Evolutionary conservation across 1,284 basidiomycete species (phyloP), one percentile per base, ranked within the genome.

Genomic region (Apiotrichum veenhuisii): DNA sequence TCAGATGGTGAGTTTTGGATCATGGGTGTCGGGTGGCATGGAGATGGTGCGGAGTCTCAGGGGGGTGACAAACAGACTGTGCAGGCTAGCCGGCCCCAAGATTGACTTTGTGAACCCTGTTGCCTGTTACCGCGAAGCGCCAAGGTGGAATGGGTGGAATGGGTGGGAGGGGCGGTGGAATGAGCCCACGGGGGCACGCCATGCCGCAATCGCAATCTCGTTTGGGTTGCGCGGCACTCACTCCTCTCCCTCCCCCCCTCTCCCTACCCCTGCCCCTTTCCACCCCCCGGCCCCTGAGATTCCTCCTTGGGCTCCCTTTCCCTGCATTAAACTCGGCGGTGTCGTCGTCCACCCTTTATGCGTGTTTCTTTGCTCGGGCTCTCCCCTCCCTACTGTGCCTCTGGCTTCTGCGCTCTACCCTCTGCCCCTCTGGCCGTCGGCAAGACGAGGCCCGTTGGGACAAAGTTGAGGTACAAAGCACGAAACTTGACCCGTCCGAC

Each of bases 171-270:
- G 36, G 15, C 15, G 36, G 36, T 17, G 37, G 37, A 15, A 38
- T 38, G 30, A 30, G 46, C 46, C 33, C 30, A 48, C 44, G 33
- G 20, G 33, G 33, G 33, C 46, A 48, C 36, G 46, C 46, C 46
- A 48, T 48, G 46, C 34, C 46, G 46, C 46, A 48, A 48, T 48
- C 46, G 7, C n/a, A 23, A 18, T 12, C 34, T 33, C 23, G 46
- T 37, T 27, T 15, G 30, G 7, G 5, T 30, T 30, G 7, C 30
- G 5, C 30, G 7, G 30, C 30, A n/a, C 9, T 11, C 40, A 8
- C 37, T 17, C 37, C 18, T 17, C 17, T n/a, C 8, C 17, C 18
- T 38, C 38, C 40, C 40, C 7, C n/a, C 5, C 18, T 8, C 2
- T 22, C 40, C 40, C 40, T 20, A 22, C 8, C 22, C 20, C 2